phyloP scores from a whole-genome alignment of 2,329 filamentous ascomycete genomes.

The Trichophyton mentagrophytes region DNA sequence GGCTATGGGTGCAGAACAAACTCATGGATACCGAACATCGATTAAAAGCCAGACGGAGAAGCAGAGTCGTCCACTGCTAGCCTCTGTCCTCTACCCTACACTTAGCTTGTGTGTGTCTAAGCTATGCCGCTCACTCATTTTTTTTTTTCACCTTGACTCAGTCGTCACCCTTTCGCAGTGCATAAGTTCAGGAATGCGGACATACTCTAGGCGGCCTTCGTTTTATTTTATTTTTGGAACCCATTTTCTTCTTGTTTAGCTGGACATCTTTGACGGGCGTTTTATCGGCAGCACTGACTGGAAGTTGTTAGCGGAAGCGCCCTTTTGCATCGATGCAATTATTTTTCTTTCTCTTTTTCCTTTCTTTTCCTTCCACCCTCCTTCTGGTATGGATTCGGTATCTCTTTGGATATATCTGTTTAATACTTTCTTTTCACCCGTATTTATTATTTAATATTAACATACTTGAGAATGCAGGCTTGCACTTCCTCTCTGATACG shows the following conservation, averaged over 20 bases:
- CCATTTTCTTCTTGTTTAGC: background rate
- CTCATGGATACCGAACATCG: slow-evolving; percentile 15
- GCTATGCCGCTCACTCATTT: background rate
- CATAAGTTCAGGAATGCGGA: background rate
- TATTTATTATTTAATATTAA: background rate
- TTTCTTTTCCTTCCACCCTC: background rate
- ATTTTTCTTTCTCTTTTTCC: background rate
- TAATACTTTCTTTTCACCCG: background rate
- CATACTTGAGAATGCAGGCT: background rate
- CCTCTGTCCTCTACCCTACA: background rate
- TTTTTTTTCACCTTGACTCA: background rate
- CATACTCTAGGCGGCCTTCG: background rate
- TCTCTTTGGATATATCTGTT: background rate
- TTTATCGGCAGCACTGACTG: background rate
- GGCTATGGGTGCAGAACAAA: slow-evolving; percentile 15
- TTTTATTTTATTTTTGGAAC: background rate
- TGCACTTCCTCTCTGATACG: background rate
- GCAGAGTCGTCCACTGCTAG: slow-evolving; percentile 8
- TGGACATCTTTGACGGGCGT: background rate
- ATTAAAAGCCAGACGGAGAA: slow-evolving; percentile 13
- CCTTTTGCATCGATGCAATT: background rate
- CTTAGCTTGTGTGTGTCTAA: background rate
- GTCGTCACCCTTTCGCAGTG: background rate
- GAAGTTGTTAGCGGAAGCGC: background rate
- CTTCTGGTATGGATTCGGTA: background rate